A percentile compares a stretch with the other conserved stretches of the same genome.
These are phyloP conservation scores for Pichia kluyveri DNA, from an alignment of 805 yeast genomes.

Conservation along the genomic window DNA sequence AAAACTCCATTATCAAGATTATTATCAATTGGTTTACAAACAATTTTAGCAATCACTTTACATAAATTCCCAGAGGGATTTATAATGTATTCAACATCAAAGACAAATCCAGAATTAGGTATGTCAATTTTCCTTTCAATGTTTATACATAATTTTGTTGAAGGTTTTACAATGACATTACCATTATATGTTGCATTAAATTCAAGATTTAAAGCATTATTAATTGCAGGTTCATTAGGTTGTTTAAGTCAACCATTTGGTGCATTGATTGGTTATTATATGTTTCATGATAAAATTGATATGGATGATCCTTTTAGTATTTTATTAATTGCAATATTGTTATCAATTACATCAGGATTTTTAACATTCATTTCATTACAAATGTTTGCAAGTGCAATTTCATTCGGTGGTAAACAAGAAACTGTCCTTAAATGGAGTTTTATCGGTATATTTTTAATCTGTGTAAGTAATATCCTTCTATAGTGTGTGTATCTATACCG, in stretches of 20 bases:
- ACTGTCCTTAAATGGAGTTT: conserved; percentile 51
- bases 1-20: conserved; percentile 69
- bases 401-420: conserved; percentile 66
- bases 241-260: conserved; percentile 87
- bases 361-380: conserved; percentile 72
- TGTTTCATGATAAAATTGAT: conserved; percentile 32
- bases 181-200: conserved; percentile 77
- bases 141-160: conserved; percentile 84
- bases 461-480: conserved; percentile 32
- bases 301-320: conserved; percentile 29
- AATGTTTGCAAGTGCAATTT: conserved; percentile 76
- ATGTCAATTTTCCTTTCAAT: conserved; percentile 74
- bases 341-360: conserved; percentile 78
- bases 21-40: conserved; percentile 84
- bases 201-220: conserved; percentile 51
- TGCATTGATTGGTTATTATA: conserved; percentile 57
- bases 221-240: conserved; percentile 61
- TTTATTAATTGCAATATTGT: conserved; percentile 49
- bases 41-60: conserved; percentile 75
- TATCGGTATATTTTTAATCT: conserved; percentile 50
- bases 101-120: conserved; percentile 62
- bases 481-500: background rate
- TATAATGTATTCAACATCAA: conserved; percentile 70
- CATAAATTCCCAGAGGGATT: conserved; percentile 97
- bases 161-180: conserved; percentile 88